A percentile compares a stretch with the other conserved stretches of the same genome.
phyloP scores from a whole-genome alignment of 257 asterid species.

The Solanum chiquidenum region DNA sequence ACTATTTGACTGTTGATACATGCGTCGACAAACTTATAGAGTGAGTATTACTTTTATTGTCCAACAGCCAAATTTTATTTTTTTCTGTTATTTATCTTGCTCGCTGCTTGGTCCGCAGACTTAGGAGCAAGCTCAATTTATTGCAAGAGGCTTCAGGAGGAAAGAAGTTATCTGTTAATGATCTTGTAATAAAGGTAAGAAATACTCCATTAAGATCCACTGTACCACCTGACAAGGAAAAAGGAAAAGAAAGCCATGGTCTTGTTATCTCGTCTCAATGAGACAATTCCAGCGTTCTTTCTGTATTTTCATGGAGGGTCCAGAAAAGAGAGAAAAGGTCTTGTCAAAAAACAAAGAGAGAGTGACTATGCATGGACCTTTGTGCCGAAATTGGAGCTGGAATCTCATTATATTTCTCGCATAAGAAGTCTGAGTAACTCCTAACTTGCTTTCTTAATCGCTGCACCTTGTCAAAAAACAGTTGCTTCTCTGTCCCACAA shows the following conservation, averaged over 20 bases:
- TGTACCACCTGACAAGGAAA: background rate
- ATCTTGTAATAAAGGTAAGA: constrained; percentile 89
- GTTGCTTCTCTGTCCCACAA: background rate
- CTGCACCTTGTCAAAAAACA: background rate
- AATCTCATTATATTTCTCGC: background rate
- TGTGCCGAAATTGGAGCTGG: background rate
- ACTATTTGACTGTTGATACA: constrained; percentile 88
- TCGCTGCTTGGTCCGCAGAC: constrained; percentile 30
- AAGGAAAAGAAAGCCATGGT: background rate
- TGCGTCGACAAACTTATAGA: constrained; percentile 94
- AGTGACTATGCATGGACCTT: background rate
- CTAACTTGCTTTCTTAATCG: background rate
- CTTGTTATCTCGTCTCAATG: background rate
- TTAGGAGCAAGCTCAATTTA: constrained; percentile 69
- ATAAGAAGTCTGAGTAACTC: background rate
- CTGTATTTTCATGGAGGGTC: background rate
- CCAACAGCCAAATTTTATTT: background rate
- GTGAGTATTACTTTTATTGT: constrained; percentile 38
- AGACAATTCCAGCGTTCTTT: background rate
- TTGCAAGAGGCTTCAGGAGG: constrained; percentile 96
- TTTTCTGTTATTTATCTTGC: constrained; percentile 4
- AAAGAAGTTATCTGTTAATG: constrained; percentile 82
- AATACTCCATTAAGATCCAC: background rate
- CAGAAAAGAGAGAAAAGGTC: background rate
- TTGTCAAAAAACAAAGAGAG: background rate